phyloP scores from a whole-genome alignment of 345 rosid genomes.

The Rhodamnia rubescens region DNA sequence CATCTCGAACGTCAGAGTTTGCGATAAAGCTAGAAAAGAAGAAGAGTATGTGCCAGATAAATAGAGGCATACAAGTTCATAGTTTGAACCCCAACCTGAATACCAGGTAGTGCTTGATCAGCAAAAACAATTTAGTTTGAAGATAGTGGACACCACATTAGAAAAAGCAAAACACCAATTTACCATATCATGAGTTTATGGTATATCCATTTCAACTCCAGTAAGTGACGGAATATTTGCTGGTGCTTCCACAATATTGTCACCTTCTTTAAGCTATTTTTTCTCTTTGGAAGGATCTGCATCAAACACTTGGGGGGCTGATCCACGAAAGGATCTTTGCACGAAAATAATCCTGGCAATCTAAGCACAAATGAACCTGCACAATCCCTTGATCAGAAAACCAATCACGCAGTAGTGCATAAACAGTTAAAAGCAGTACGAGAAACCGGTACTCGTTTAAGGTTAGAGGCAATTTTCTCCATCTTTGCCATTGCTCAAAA shows the following conservation, averaged over 20 bases:
- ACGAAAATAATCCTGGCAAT: constrained; percentile 72
- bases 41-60: not conserved
- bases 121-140: not conserved
- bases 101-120: not conserved
- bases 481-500: constrained; percentile 94
- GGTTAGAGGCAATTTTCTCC: constrained; percentile 83
- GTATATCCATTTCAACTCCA: constrained; percentile 72
- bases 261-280: constrained; percentile 89
- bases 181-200: constrained; percentile 79
- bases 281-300: constrained; percentile 64
- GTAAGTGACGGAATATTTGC: constrained; percentile 68
- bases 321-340: constrained; percentile 91
- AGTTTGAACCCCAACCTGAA: not conserved
- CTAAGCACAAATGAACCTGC: constrained; percentile 78
- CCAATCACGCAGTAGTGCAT: not conserved
- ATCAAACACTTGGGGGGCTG: constrained; percentile 65
- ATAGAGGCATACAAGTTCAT: not conserved
- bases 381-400: constrained; percentile 4
- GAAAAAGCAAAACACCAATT: not conserved
- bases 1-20: not conserved
- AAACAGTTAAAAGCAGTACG: not conserved
- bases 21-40: not conserved
- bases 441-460: constrained; percentile 49
- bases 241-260: constrained; percentile 65
- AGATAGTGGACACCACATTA: not conserved